Conservation (phyloP, 2,329 filamentous ascomycete species). For the Ophiocordyceps camponoti-saundersi region DNA sequence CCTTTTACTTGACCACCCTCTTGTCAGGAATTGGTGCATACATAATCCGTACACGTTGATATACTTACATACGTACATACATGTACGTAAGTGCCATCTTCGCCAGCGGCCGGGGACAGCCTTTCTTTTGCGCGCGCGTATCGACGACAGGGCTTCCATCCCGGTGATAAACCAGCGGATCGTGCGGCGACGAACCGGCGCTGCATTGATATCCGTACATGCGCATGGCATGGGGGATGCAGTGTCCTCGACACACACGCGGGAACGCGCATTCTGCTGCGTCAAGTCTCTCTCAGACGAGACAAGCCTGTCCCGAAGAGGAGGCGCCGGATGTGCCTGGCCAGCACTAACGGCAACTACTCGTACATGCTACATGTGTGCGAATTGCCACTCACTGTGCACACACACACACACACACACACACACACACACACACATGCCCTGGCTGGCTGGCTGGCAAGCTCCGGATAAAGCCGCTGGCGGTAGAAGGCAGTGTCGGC, state of each 20-base stretch:
- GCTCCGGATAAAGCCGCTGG: neutral
- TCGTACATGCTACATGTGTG: no score
- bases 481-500: neutral
- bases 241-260: neutral
- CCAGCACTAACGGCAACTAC: neutral
- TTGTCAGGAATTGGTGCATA: no score
- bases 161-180: neutral
- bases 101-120: no score
- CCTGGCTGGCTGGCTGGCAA: neutral
- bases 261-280: neutral
- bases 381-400: no score
- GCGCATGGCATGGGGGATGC: neutral
- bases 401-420: no score
- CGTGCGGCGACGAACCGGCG: neutral
- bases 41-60: no score
- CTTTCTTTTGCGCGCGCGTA: no score
- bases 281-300: neutral
- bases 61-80: no score
- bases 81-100: no score
- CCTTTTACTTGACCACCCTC: no score
- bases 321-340: neutral
- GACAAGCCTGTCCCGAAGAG: neutral
- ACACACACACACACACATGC: no score
- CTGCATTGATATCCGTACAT: neutral
- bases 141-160: no score